Evolutionary conservation across 805 yeast genomes (phyloP).

Genomic region (Spathaspora arborariae): DNA sequence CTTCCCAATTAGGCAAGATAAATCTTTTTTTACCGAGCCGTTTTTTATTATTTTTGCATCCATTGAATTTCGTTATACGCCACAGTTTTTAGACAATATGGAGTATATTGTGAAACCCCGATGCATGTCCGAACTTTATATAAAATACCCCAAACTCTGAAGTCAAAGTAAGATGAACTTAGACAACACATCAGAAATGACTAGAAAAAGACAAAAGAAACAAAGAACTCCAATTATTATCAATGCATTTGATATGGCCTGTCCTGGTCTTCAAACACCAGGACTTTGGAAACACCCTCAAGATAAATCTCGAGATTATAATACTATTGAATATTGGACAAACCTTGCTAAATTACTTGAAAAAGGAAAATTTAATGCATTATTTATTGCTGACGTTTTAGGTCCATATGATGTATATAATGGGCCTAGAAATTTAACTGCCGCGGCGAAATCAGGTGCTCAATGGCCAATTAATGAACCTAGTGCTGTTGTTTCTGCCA

Average conservation of each 20-base stretch:
- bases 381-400: constrained; percentile 40
- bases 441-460: constrained; percentile 30
- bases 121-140: not conserved
- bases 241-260: constrained; percentile 37
- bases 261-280: constrained; percentile 19
- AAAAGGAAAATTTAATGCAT: constrained; percentile 35
- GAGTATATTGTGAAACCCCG: not conserved
- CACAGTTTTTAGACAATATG: not conserved
- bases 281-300: constrained; percentile 39
- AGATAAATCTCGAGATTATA: constrained; percentile 26
- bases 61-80: not conserved
- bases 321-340: constrained; percentile 29
- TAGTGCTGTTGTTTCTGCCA: constrained; percentile 30
- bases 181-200: not conserved
- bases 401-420: constrained; percentile 40
- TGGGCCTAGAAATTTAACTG: constrained; percentile 35
- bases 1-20: not conserved
- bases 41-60: not conserved
- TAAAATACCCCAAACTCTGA: not conserved
- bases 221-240: constrained; percentile 22
- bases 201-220: constrained; percentile 8
- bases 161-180: too few relatives aligned
- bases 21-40: not conserved
- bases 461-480: constrained; percentile 41
- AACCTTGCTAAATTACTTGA: constrained; percentile 37